Percentiles rank a stretch among this genome's conserved stretches.
phyloP scores from a whole-genome alignment of 345 rosid genomes.

The Carallia pectinifolia region DNA sequence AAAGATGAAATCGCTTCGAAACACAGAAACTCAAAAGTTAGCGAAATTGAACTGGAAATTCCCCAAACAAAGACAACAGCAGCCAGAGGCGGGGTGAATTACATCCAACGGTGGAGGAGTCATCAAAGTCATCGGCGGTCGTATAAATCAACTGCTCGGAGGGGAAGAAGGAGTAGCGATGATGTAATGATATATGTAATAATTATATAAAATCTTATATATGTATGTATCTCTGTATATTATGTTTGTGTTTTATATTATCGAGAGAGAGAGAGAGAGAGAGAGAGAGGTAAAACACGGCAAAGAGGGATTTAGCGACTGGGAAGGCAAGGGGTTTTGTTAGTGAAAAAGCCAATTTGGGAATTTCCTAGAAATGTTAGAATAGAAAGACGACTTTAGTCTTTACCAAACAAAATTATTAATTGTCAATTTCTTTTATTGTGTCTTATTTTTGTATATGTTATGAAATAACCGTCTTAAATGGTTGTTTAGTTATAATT shows the following conservation, averaged over 20 bases:
- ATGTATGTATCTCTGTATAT: too few species aligned
- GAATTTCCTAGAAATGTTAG: not conserved
- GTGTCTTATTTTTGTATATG: too few species aligned
- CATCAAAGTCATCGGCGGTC: slow-evolving; percentile 50
- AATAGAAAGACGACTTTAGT: too few species aligned
- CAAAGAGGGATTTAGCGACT: not conserved
- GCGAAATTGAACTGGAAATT: slow-evolving; percentile 2
- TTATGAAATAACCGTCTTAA: too few species aligned
- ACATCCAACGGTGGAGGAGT: slow-evolving; percentile 55
- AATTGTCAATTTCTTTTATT: too few species aligned
- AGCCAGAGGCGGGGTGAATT: slow-evolving; percentile 16
- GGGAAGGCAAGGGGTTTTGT: not conserved
- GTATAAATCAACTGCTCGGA: slow-evolving; percentile 30
- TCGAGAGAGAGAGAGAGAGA: not conserved
- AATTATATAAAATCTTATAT: not conserved
- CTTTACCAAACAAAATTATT: too few species aligned
- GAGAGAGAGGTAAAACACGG: not conserved
- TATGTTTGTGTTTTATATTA: too few species aligned
- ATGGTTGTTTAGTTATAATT: too few species aligned
- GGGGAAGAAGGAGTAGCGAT: not conserved
- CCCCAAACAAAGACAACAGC: not conserved
- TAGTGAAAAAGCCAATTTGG: slow-evolving; percentile 2
- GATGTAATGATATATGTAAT: not conserved
- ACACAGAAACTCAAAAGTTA: not conserved
- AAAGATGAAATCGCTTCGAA: not conserved